Percentiles rank a stretch among this genome's conserved stretches.
Conservation (phyloP, 345 rosid species). For the Eucalyptus cloeziana region DNA sequence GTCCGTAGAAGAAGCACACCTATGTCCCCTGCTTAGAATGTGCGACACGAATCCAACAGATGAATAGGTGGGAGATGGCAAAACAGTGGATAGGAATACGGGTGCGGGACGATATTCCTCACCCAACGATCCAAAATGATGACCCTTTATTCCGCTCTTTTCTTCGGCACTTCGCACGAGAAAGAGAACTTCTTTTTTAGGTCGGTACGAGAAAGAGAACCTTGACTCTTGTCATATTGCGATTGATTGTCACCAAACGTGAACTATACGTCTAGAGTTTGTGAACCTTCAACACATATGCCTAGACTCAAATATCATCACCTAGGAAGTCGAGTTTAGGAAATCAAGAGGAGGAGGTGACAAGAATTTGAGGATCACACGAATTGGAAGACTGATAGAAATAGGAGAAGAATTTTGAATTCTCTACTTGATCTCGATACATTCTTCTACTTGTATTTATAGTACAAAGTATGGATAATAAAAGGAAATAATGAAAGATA, state of each 20-base stretch:
- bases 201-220: no score
- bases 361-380: no score
- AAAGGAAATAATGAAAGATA: no score
- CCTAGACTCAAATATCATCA: neutral
- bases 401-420: no score
- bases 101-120: neutral
- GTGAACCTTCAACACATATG: neutral
- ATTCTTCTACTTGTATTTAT: no score
- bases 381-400: no score
- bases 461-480: no score
- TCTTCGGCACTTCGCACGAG: neutral
- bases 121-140: neutral
- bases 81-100: neutral
- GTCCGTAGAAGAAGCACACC: neutral
- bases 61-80: neutral
- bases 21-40: neutral
- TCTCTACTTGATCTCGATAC: no score
- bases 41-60: neutral
- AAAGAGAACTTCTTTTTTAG: neutral
- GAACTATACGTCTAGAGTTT: neutral
- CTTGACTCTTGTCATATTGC: neutral
- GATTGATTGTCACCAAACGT: neutral
- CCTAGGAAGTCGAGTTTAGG: neutral
- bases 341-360: neutral
- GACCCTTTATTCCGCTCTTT: neutral